Percentiles rank a stretch among this genome's conserved stretches.
Conservation (phyloP, 345 rosid species). For the Brassica incana region DNA sequence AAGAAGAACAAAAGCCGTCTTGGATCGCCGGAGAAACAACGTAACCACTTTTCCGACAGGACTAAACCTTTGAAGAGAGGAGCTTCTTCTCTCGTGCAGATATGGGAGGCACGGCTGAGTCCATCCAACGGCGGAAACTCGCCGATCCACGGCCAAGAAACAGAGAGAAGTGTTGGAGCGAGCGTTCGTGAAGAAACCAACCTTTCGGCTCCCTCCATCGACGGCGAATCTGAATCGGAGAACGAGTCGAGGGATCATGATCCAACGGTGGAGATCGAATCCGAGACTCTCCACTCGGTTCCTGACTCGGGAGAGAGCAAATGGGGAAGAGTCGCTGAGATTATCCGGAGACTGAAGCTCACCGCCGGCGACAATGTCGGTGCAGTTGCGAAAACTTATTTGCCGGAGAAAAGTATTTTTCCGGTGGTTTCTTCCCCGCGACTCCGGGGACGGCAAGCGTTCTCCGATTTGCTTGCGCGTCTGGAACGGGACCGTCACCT, state of each 20-base stretch:
- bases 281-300: conserved; percentile 2
- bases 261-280: conserved; percentile 29
- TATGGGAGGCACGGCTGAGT: conserved; percentile 81
- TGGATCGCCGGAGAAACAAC: conserved; percentile 30
- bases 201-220: conserved; percentile 15
- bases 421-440: conserved; percentile 46
- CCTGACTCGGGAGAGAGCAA: conserved; percentile 45
- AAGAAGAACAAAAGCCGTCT: conserved; percentile 24
- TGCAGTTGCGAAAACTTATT: conserved; percentile 15
- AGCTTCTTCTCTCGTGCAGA: conserved; percentile 89
- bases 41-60: not conserved
- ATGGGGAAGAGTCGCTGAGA: conserved; percentile 62
- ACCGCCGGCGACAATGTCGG: conserved; percentile 30
- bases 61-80: conserved; percentile 21
- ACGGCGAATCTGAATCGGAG: conserved; percentile 35
- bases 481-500: conserved; percentile 56
- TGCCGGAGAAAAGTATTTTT: conserved; percentile 24
- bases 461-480: conserved; percentile 56
- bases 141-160: not conserved
- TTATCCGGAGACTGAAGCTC: conserved; percentile 51
- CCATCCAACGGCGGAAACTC: conserved; percentile 39
- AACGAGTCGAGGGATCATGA: conserved; percentile 10
- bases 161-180: not conserved
- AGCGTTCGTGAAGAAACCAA: conserved; percentile 24
- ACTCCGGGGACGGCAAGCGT: conserved; percentile 74